Evolutionary conservation across 495 filamentous ascomycete genomes (phyloP).

Genomic region (Cercophora newfieldiana): DNA sequence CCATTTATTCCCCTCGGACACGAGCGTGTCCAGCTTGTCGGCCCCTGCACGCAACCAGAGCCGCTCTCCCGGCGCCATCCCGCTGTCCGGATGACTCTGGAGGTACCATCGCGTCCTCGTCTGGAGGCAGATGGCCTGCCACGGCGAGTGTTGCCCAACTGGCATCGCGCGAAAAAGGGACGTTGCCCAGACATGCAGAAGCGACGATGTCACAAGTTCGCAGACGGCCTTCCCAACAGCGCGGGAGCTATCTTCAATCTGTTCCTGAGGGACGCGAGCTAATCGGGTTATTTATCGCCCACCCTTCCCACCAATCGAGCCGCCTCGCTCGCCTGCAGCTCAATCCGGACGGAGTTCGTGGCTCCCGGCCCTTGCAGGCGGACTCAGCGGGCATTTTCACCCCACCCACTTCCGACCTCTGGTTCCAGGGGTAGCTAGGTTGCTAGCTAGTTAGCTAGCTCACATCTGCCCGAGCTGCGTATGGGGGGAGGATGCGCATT

Average conservation of each 20-base stretch:
- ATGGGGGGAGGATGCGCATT: constrained; percentile 14
- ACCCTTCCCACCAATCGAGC: constrained; percentile 11
- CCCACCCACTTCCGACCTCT: constrained; percentile 24
- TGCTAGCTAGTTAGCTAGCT: too few relatives aligned
- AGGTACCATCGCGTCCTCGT: background rate
- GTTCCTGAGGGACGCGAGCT: constrained; percentile 1
- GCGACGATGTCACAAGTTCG: background rate
- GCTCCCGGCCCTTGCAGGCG: constrained; percentile 7
- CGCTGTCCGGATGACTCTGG: background rate
- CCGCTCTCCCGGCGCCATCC: background rate
- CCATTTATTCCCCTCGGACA: background rate
- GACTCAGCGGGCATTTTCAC: constrained; percentile 14
- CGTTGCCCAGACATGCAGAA: background rate
- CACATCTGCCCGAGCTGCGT: background rate
- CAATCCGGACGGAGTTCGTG: constrained; percentile 16
- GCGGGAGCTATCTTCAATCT: constrained; percentile 7
- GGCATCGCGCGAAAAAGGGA: background rate
- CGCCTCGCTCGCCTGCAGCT: constrained; percentile 4
- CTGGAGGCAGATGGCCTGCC: background rate
- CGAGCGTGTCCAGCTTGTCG: background rate
- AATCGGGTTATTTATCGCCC: constrained; percentile 26
- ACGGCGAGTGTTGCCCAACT: background rate
- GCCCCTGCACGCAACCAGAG: background rate
- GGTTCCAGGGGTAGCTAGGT: background rate
- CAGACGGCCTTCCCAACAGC: constrained; percentile 5